Base-by-base conservation (phyloP, 352 stramenopile genomes). In the Ophiocytium majus region DNA sequence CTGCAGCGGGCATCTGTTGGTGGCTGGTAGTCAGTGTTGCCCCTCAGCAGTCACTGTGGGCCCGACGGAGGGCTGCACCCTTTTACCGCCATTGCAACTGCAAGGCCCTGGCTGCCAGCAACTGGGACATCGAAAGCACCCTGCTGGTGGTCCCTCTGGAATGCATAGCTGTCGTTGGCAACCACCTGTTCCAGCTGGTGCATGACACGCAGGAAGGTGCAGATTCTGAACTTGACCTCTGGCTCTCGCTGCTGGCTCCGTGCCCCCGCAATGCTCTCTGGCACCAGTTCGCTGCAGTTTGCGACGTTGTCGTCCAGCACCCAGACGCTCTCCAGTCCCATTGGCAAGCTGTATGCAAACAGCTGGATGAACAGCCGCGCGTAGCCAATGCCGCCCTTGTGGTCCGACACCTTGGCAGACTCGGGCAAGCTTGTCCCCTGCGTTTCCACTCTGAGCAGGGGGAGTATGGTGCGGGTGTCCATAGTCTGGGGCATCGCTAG, bases 251-350 rank as follows among this genome's bases (percentile, higher is more conserved):
- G 31, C 64, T 76, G 28, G 50, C 78, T n/a, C 34, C n/a, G 50
- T 9, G 10, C n/a, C 23, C n/a, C 79, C 32, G 23, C 9, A 31
- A 49, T 9, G 19, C 32, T 82, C 0, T 34, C 0, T 10, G 76
- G 28, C 10, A 78, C 79, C 9, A 82, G 28, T 36, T 82, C 49
- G 37, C 35, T 57, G 79, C 79, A 82, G 36, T 76, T 28, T 17
- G 79, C n/a, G 28, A 82, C 33, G 36, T 82, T 82, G 57, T 82
- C 79, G 57, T 82, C 79, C 28, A 82, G 28, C 79, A 82, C 10
- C 79, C 79, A 82, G 23, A 32, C 35, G 33, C 17, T 5, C 5
- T 17, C 5, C 64, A 76, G 17, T 5, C 64, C 64, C 5, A 17
- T 17, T n/a, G n/a, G n/a, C n/a, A n/a, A n/a, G 5, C 5, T 17